Evolutionary conservation across 345 rosid genomes (phyloP).

Genomic region (Noccaea caerulescens): DNA sequence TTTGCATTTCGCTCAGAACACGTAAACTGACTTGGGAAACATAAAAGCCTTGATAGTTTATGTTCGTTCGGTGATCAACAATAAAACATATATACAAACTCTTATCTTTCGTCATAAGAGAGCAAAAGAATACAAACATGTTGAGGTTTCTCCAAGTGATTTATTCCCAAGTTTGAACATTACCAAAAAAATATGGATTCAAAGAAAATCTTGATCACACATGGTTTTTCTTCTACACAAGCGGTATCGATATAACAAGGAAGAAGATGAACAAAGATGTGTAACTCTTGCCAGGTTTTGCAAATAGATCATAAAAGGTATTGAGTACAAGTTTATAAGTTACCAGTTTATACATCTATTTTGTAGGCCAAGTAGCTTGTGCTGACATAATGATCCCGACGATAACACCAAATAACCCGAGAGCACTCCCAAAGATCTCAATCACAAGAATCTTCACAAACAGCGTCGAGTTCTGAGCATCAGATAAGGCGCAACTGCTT

Average conservation of each 20-base stretch:
- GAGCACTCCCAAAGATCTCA: constrained; percentile 95
- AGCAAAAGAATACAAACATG: constrained; percentile 17
- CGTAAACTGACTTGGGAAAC: background rate
- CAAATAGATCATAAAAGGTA: background rate
- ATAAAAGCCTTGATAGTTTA: background rate
- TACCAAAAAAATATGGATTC: background rate
- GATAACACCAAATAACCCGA: constrained; percentile 92
- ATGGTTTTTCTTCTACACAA: constrained; percentile 18
- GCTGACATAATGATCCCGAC: constrained; percentile 96
- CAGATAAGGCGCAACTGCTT: constrained; percentile 91
- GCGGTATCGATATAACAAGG: background rate
- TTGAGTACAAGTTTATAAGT: background rate
- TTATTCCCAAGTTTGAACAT: constrained; percentile 6
- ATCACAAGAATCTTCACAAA: constrained; percentile 96
- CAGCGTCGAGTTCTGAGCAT: constrained; percentile 91
- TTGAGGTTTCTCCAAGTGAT: background rate
- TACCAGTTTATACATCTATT: constrained; percentile 29
- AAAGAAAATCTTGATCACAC: background rate
- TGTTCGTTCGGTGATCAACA: background rate
- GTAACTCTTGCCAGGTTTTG: constrained; percentile 19
- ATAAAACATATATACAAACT: constrained; percentile 3
- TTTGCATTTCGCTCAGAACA: background rate
- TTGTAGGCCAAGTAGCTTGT: constrained; percentile 94
- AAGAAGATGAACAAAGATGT: background rate
- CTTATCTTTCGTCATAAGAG: constrained; percentile 3